A percentile compares a stretch with the other conserved stretches of the same genome.
phyloP scores from a whole-genome alignment of 495 filamentous ascomycete genomes.

The Penicillium nucicola region DNA sequence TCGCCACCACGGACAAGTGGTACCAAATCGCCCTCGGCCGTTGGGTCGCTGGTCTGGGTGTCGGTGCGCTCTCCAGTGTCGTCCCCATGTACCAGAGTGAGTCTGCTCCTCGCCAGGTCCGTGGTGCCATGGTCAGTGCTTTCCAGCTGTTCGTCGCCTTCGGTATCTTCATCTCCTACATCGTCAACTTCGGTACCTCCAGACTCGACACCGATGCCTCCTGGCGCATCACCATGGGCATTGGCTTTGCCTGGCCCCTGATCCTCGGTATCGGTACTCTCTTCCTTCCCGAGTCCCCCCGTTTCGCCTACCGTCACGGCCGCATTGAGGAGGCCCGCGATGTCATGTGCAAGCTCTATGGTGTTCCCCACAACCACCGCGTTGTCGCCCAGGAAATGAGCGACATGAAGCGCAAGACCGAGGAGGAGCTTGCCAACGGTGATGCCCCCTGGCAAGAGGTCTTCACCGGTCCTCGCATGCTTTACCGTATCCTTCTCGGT shows the following conservation, averaged over 20 bases:
- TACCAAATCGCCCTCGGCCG: conserved; percentile 53
- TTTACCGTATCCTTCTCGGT: conserved; percentile 67
- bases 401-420: conserved; percentile 61
- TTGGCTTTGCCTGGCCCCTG: conserved; percentile 73
- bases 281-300: conserved; percentile 70
- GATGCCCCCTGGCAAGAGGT: conserved; percentile 59
- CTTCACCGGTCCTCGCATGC: conserved; percentile 69
- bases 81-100: conserved; percentile 76
- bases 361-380: conserved; percentile 60
- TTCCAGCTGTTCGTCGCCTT: conserved; percentile 89
- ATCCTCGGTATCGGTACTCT: conserved; percentile 69
- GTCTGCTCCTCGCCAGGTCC: conserved; percentile 61
- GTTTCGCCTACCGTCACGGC: conserved; percentile 64
- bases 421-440: conserved; percentile 54
- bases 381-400: conserved; percentile 66
- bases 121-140: conserved; percentile 64
- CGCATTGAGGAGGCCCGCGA: conserved; percentile 61
- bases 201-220: conserved; percentile 51
- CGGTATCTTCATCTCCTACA: conserved; percentile 78
- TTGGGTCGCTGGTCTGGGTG: conserved; percentile 63
- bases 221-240: conserved; percentile 79
- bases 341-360: conserved; percentile 70
- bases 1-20: conserved; percentile 53
- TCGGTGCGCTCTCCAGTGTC: conserved; percentile 66
- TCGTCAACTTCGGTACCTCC: conserved; percentile 77